These are phyloP conservation scores for Dryadomyces sulphureus DNA, from an alignment of 2,329 filamentous ascomycete genomes.

Conservation along the genomic window DNA sequence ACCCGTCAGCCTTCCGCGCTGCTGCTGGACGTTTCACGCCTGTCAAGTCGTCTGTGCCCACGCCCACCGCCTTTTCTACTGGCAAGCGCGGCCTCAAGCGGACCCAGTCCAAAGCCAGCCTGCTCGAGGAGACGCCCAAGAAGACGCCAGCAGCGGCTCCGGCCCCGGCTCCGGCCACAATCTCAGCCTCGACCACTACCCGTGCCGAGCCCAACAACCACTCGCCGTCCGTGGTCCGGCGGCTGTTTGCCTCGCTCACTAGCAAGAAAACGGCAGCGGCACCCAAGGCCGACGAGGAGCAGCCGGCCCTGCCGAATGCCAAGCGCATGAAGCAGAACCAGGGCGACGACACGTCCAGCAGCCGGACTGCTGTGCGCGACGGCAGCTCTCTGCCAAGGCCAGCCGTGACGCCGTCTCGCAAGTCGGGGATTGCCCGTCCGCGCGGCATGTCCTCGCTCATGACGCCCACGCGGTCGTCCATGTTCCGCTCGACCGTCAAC, in stretches of 20 bases:
- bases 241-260: slow-evolving; percentile 13
- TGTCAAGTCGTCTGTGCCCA: slow-evolving; percentile 14
- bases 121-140: slow-evolving; percentile 42
- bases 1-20: slow-evolving; percentile 63
- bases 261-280: slow-evolving; percentile 14
- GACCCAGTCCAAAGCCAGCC: slow-evolving; percentile 39
- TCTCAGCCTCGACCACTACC: neutral
- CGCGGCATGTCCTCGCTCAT: slow-evolving; percentile 37
- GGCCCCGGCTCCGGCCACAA: neutral
- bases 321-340: slow-evolving; percentile 60
- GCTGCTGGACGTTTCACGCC: slow-evolving; percentile 39
- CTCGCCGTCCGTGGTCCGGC: slow-evolving; percentile 12
- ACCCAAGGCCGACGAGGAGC: slow-evolving; percentile 10
- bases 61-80: neutral
- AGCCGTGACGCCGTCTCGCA: neutral
- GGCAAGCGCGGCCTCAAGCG: slow-evolving; percentile 32
- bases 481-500: slow-evolving; percentile 36
- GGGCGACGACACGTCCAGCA: slow-evolving; percentile 54
- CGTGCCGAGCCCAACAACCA: too few relatives aligned
- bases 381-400: slow-evolving; percentile 30
- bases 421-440: neutral
- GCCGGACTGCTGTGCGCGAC: slow-evolving; percentile 43
- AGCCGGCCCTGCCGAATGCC: slow-evolving; percentile 26
- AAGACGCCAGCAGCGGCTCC: slow-evolving; percentile 7
- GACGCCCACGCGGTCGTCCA: slow-evolving; percentile 66